Base-by-base conservation (phyloP, 2,329 filamentous ascomycete species). In the Blastomyces parvus region DNA sequence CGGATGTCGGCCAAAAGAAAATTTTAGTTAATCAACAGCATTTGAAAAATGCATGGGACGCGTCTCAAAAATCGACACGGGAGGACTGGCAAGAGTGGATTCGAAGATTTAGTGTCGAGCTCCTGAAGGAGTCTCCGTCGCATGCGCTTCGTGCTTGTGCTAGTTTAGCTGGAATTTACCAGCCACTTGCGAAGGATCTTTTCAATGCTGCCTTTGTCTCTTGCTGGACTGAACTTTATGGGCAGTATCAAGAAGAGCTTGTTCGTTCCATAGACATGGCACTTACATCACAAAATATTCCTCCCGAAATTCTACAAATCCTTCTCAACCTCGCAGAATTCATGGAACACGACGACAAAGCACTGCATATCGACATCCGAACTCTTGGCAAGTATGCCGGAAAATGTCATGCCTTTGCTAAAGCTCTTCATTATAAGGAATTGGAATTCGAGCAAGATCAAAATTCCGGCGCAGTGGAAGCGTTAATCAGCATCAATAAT, bases 31-130 rank as follows among this genome's bases (percentile, higher is more conserved):
- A 99, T 69, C 91, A 96, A 60, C 92, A 97, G 67, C 95, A 99
- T 79, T 81, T 99, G 27, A 97, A 97, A 76, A 88, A 89, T 67
- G 94, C 95, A 0, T 99, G 94, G 94, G 94, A 97, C 70, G 94
- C 95, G 0, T 91, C 88, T 64, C 91, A 95, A 65, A 97, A 97
- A 73, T 97, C 93, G 0, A 99, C 94, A 11, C 91, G 92, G 70
- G 94, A 99, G 73, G 94, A 99, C 76, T 99, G 94, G 94, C 90
- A 96, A 70, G 94, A 99, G 75, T 99, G 94, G 94, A 91, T 99
- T 77, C 86, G 95, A 65, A 85, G 93, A 36, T 96, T 99, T 77
- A 97, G 93, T 72, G 93, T 96, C 42, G 96, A 96, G 63, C 82
- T 99, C 8, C 82, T 99, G 55, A 90, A 92, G 66, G 95, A 99